Base-by-base conservation (phyloP, 495 filamentous ascomycete species). In the Penicillium silybi region DNA sequence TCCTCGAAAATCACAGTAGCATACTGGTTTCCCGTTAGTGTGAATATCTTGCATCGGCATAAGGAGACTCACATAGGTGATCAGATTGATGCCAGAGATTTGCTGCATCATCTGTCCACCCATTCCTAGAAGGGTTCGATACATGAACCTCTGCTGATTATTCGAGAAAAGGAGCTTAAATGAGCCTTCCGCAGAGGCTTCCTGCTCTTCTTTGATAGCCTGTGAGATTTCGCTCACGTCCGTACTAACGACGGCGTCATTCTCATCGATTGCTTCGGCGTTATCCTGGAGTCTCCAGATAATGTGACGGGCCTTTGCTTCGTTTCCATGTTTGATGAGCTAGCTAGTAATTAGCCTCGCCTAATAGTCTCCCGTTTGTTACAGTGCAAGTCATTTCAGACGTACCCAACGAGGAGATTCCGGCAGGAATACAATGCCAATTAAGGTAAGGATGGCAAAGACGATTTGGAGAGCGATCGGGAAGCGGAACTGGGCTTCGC, bases 391-490 rank as follows among this genome's bases (percentile, higher is more conserved):
- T n/a, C 25, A 26, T 4, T 26, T 26, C 3, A 7, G 50, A 72
- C 48, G 39, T 52, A 64, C 63, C 70, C 67, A 71, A 57, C 81
- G 61, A 64, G 82, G 70, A 51, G 79, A 79, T 65, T 83, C 77
- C 16, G 83, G 72, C 35, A 84, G 68, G 64, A 71, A 72, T 2
- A 78, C 64, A 5, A 76, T 62, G 5, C 74, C 78, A 19, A 58
- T 56, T 44, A 69, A 77, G 5, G 80, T 70, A 35, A 79, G 42
- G 48, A 81, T 63, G 11, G 80, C 77, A 59, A 83, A 82, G 45
- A 82, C 55, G 51, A 80, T 77, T 49, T 83, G 80, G 16, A 82
- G 67, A 7, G 77, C 79, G 1, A 83, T 63, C 1, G 80, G 80
- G 26, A 83, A 72, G 26, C 80, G 68, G 44, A 69, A 71, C n/a